Evolutionary conservation across 2,329 filamentous ascomycete genomes (phyloP), one percentile per base, ranked within the genome.

Genomic region (Akanthomyces muscarius): DNA sequence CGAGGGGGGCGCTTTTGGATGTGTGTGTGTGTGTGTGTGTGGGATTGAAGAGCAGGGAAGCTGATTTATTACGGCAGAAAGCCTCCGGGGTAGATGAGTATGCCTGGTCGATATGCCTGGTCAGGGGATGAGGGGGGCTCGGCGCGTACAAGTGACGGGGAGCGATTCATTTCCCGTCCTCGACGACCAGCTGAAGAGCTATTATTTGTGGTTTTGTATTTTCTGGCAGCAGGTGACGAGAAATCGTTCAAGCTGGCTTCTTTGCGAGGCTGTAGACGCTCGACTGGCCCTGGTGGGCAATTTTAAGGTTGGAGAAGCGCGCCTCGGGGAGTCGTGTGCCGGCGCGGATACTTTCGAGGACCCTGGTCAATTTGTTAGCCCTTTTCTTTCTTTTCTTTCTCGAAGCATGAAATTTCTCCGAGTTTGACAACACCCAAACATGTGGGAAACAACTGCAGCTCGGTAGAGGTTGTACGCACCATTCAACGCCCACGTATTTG

Each of bases 401-500:
- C 33, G 8, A 36, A 36, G 2, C 33, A 36, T 8, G 33, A 7
- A 2, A 36, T 36, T 36, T 4, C 33, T 36, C 33, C 7, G 8
- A 11, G 33, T 7, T 36, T 10, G n/a, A n/a, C 10, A 23, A 11
- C 30, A 21, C 21, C 21, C 21, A 1, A 21, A 21, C 21, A 10
- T 36, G 33, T 36, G 33, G 36, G 28, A 25, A 42, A 30, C 28
- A 30, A 30, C 6, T 30, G 28, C 28, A 30, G 21, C 28, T 30
- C 6, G 28, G 28, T 4, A 36, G 33, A 36, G 33, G 16, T n/a
- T 61, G 60, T 63, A 78, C 80, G 69, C 72, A 89, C 91, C 92
- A 97, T 69, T 96, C 89, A 30, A 88, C 90, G 58, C 83, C 86
- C 61, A 97, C 89, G 74, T 89, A 94, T 76, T 88, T 93, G 58